Evolutionary conservation across 179 eudicot species (phyloP).

Genomic region (Spergularia azorica): DNA sequence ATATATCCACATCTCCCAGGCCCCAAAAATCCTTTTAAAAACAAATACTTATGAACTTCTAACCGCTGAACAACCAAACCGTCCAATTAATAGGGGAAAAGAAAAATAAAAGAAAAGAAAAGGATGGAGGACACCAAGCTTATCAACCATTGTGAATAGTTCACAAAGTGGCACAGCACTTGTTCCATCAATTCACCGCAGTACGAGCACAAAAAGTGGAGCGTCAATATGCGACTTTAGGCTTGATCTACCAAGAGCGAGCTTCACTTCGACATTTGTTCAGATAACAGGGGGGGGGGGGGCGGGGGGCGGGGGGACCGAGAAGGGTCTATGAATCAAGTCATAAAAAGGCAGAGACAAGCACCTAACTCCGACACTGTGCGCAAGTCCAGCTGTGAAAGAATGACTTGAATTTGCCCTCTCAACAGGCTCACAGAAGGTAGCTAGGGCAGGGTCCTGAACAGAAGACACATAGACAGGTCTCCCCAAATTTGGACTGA

Average conservation of each 20-base stretch:
- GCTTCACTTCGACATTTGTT: too few relatives aligned
- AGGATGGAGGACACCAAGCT: too few relatives aligned
- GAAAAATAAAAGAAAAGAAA: too few relatives aligned
- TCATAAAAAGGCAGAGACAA: conserved; percentile 13
- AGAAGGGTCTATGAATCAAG: background rate
- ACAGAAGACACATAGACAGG: conserved; percentile 62
- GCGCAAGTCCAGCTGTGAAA: conserved; percentile 76
- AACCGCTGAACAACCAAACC: too few relatives aligned
- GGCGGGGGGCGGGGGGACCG: background rate
- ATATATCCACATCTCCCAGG: too few relatives aligned
- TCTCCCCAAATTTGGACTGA: conserved; percentile 52
- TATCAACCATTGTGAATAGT: background rate
- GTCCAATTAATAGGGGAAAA: too few relatives aligned
- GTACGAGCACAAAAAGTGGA: background rate
- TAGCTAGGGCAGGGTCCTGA: conserved; percentile 78
- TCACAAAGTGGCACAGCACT: background rate
- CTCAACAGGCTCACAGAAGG: conserved; percentile 92
- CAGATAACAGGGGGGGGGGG: background rate
- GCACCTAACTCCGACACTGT: conserved; percentile 80
- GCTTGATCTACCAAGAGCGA: background rate
- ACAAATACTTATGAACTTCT: too few relatives aligned
- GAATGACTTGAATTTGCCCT: conserved; percentile 73
- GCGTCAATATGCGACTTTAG: background rate
- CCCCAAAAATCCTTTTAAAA: too few relatives aligned
- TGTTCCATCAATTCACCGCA: background rate